A percentile compares a stretch with the other conserved stretches of the same genome.
Conservation (phyloP, 176 grass and related monocot species). For the Oryza glaberrima region DNA sequence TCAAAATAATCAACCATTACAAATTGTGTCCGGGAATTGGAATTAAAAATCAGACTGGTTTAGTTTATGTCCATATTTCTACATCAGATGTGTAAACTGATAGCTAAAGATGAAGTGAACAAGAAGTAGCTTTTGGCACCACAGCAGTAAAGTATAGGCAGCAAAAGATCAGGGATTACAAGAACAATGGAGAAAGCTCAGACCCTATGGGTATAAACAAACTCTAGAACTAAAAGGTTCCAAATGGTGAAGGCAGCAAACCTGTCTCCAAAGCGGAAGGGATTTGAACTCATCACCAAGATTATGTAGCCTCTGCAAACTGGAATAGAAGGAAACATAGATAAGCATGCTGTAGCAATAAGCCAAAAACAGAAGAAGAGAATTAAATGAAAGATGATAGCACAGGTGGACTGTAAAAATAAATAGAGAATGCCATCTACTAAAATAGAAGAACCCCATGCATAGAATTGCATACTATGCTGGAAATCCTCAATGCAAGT, state of each 20-base stretch:
- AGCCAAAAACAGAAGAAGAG: not conserved
- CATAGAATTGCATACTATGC: not conserved
- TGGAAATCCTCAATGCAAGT: not conserved
- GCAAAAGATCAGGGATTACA: conserved; percentile 22
- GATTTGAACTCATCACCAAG: conserved; percentile 66
- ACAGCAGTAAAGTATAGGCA: conserved; percentile 4
- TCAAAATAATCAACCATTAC: not conserved
- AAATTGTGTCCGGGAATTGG: not conserved
- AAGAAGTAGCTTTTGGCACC: not conserved
- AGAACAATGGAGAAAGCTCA: conserved; percentile 25
- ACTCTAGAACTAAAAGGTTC: conserved; percentile 20
- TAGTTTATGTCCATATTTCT: not conserved
- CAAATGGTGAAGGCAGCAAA: conserved; percentile 46
- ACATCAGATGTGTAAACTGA: not conserved
- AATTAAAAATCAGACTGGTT: not conserved
- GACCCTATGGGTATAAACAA: conserved; percentile 16
- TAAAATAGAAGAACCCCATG: not conserved
- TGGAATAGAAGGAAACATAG: conserved; percentile 47
- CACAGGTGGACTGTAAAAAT: not conserved
- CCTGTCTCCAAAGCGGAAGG: conserved; percentile 95
- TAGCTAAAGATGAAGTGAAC: not conserved
- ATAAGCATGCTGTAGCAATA: conserved; percentile 18
- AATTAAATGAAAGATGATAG: not conserved
- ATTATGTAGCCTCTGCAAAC: conserved; percentile 78
- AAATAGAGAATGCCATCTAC: conserved; percentile 14